Base-by-base conservation (phyloP, 768 basidiomycete species). In the Lactifluus volemus region DNA sequence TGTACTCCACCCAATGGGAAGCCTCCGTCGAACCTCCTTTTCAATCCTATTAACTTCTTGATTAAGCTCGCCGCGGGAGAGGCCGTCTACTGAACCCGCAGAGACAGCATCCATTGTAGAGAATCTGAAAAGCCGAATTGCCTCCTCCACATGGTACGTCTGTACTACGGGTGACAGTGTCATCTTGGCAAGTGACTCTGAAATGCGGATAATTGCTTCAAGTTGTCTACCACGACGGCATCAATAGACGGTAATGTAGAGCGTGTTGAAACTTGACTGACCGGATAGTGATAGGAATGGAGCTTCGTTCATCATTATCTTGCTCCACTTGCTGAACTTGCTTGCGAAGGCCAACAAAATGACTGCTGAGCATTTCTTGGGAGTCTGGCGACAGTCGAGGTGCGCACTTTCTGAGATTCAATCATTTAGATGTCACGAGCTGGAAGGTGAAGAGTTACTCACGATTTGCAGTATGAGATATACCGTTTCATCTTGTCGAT, bases 31-130 rank as follows among this genome's bases (percentile, higher is more conserved):
- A 44, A 96, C 76, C 71, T 96, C 94, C 68, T 86, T 85, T 70
- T 96, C 94, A 66, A 99, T 97, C 65, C 82, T 80, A 34, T 79
- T 76, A 80, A 98, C 93, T 75, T 98, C 96, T 56, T 94, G 94
- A 71, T 95, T 94, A 42, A 98, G 75, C 67, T 94, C 93, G 4
- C 88, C 86, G 47, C 95, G 84, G 14, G 92, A 90, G 60, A 98
- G 77, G 0, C 97, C 97, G 67, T 98, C 97, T 17, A 88, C 86
- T 36, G 91, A 88, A 12, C 97, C 95, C 0, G 94, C 93, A 12
- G 90, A 88, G 30, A 98, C 95, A 29, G 97, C 97, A 71, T 98
- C 94, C 96, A 99, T 98, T 3, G 97, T 98, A 9, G 95, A 98
- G 75, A 86, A 95, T 70, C 96, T 98, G 85, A 99, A 99, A 45